Conservation (phyloP, 345 rosid species). For the Camelina sativa region DNA sequence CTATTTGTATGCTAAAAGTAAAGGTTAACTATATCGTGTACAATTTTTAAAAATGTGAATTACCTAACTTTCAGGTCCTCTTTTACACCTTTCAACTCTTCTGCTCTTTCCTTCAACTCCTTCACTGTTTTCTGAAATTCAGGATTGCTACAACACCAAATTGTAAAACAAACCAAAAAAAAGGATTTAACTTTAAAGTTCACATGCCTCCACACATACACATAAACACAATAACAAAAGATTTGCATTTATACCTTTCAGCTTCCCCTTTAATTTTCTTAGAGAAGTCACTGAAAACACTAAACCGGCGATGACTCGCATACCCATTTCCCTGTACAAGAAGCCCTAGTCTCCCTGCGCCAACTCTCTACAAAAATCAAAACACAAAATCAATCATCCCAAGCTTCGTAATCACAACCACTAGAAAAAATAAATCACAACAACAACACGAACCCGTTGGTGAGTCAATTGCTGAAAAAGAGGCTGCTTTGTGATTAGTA, state of each 20-base stretch:
- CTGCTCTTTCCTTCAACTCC: constrained; percentile 76
- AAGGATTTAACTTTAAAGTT: not conserved
- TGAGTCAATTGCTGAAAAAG: constrained; percentile 46
- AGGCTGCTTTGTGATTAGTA: constrained; percentile 58
- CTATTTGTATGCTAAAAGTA: too few species aligned
- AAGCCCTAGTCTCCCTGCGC: constrained; percentile 47
- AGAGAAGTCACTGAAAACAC: constrained; percentile 82
- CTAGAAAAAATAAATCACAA: not conserved
- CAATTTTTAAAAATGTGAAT: constrained; percentile 7
- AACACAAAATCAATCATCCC: constrained; percentile 19
- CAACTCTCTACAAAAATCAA: constrained; percentile 47
- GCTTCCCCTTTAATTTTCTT: constrained; percentile 80
- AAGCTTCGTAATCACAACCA: constrained; percentile 23
- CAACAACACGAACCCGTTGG: constrained; percentile 53
- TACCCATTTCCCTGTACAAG: constrained; percentile 47
- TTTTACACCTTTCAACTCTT: constrained; percentile 69
- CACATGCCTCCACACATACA: not conserved
- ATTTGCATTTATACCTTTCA: constrained; percentile 30
- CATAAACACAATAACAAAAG: not conserved
- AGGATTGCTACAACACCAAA: constrained; percentile 58
- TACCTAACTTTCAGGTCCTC: constrained; percentile 84
- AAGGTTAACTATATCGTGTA: too few species aligned
- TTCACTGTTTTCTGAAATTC: constrained; percentile 79
- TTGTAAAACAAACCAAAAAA: not conserved
- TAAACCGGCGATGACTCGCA: constrained; percentile 56